Evolutionary conservation across 345 rosid species (phyloP).

Genomic region (Lepidium aucheri): DNA sequence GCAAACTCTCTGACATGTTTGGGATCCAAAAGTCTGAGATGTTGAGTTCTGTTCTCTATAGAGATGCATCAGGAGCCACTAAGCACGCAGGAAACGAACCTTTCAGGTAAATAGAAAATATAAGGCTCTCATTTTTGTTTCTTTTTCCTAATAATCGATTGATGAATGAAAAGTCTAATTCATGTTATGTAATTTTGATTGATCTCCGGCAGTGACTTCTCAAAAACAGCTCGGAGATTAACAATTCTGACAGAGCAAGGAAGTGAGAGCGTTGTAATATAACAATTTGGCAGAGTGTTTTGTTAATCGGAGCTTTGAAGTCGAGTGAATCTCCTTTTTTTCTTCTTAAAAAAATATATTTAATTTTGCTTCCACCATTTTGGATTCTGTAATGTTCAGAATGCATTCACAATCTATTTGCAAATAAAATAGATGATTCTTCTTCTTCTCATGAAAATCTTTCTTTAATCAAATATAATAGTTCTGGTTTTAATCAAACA

Average conservation of each 20-base stretch:
- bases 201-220: conserved; percentile 57
- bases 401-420: conserved; percentile 16
- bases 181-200: background rate
- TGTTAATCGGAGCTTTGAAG: background rate
- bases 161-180: background rate
- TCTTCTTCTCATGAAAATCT: background rate
- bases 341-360: background rate
- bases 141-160: background rate
- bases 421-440: conserved; percentile 22
- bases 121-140: background rate
- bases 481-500: too few species aligned
- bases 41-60: conserved; percentile 61
- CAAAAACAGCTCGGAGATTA: conserved; percentile 78
- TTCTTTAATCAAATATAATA: background rate
- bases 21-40: conserved; percentile 58
- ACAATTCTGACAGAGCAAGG: conserved; percentile 65
- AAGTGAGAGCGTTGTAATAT: conserved; percentile 45
- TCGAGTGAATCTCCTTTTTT: background rate
- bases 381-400: conserved; percentile 23
- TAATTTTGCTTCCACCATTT: conserved; percentile 14
- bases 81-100: conserved; percentile 79
- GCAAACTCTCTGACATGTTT: conserved; percentile 66
- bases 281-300: conserved; percentile 12
- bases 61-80: conserved; percentile 50
- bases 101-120: conserved; percentile 41